A percentile compares a stretch with the other conserved stretches of the same genome.
Evolutionary conservation across 352 stramenopile genomes (phyloP).

Genomic region (Phytopythium ostracodes): DNA sequence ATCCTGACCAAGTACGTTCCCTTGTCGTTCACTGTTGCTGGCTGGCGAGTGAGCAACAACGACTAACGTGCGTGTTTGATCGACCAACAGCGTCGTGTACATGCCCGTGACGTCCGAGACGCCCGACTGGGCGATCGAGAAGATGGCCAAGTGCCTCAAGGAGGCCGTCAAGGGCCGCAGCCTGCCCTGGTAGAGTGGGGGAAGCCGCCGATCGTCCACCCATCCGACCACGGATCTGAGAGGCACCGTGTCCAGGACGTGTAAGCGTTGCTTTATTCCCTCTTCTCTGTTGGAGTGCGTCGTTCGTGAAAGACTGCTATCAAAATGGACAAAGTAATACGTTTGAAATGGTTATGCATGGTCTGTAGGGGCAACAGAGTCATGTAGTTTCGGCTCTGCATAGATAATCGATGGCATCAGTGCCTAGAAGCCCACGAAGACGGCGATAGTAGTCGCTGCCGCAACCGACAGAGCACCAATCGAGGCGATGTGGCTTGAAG

Average conservation of each 20-base stretch:
- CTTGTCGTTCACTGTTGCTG: neutral
- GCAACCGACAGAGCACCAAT: too few species aligned
- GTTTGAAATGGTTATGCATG: neutral
- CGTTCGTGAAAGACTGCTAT: neutral
- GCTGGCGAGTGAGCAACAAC: neutral
- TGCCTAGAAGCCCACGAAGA: too few species aligned
- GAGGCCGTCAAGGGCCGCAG: conserved; percentile 29
- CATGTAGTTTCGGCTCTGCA: neutral
- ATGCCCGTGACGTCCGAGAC: conserved; percentile 74
- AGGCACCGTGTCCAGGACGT: neutral
- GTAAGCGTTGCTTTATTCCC: neutral
- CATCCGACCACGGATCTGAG: neutral
- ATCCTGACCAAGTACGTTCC: conserved; percentile 66
- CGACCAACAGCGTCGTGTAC: conserved; percentile 54
- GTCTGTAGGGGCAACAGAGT: neutral
- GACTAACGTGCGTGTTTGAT: conserved; percentile 1
- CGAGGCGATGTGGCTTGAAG: too few species aligned
- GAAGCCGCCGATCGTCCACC: too few species aligned
- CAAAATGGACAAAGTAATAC: neutral
- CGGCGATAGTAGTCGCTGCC: too few species aligned
- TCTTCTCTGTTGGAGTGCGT: neutral
- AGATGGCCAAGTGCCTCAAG: conserved; percentile 67
- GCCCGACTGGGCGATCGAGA: conserved; percentile 75
- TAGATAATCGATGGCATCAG: too few species aligned
- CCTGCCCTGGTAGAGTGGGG: neutral